phyloP scores from a whole-genome alignment of 106 monocot genomes.

The Dendrobium chrysotoxum region DNA sequence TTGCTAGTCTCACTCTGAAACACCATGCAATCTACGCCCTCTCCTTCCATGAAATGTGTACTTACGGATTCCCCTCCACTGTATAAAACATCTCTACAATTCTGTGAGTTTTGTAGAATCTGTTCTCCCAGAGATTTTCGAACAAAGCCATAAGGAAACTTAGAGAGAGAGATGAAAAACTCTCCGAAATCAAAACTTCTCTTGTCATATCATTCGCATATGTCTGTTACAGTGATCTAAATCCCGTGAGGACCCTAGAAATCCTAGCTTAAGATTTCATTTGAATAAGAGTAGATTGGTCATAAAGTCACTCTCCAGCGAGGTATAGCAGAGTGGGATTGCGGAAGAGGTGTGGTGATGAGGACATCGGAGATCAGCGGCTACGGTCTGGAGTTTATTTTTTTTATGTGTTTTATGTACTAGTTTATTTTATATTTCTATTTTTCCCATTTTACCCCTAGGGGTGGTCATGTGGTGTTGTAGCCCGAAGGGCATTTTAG shows the following conservation, averaged over 20 bases:
- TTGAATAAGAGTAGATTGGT: not conserved
- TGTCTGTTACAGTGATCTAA: not conserved
- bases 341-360: not conserved
- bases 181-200: not conserved
- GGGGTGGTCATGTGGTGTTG: too few relatives aligned
- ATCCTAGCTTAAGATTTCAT: not conserved
- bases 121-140: not conserved
- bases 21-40: not conserved
- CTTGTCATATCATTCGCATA: not conserved
- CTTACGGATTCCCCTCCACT: not conserved
- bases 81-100: not conserved
- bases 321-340: not conserved
- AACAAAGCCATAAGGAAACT: not conserved
- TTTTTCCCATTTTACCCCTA: too few relatives aligned
- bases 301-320: not conserved
- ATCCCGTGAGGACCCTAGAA: not conserved
- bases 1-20: not conserved
- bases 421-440: too few relatives aligned
- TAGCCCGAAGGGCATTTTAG: too few relatives aligned
- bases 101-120: not conserved
- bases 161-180: not conserved
- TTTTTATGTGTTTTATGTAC: too few relatives aligned
- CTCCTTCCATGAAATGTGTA: not conserved
- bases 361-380: too few relatives aligned
- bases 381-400: too few relatives aligned